Base-by-base conservation (phyloP, 331 rosid species). In the Pyracantha coccinea region DNA sequence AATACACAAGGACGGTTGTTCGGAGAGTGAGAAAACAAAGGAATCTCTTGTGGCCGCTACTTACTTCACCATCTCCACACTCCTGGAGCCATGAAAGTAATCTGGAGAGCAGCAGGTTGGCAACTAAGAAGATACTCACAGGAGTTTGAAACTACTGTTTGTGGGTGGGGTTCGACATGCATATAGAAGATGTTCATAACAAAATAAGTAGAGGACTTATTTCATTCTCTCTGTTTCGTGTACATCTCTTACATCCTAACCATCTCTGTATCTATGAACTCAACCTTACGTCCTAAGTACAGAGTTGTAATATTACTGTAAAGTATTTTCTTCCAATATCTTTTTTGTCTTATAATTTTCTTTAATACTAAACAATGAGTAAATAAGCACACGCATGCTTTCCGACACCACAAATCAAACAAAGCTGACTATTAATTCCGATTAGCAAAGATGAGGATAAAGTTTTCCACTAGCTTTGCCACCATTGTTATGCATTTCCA, bases 51-150 rank as follows among this genome's bases (percentile, higher is more conserved):
- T 89, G 94, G 97, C 94, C 96, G 19, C 53, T 88, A 78, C 75
- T 84, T 50, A 52, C 86, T 65, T 85, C 96, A 35, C 89, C 91
- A 71, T 90, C 97, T 50, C 88, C 89, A 53, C 89, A 88, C 78
- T 72, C 79, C 6, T 89, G 97, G 91, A 86, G 62, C 82, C 88
- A 86, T 70, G 90, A 90, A 45, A 82, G 80, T 60, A 75, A 80
- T 72, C 50, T 84, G 78, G 89, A 85, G 72, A 77, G 71, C 10
- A 55, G 75, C 55, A 54, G 73, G 73, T 21, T 87, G 64, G 75
- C 52, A 50, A 61, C 83, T 21, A 85, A 88, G 81, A 93, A 91
- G 86, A 83, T 89, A 62, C 81, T 83, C 78, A 85, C 93, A 7
- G 85, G 88, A 67, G 88, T 83, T 58, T 83, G 71, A 80, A 58